A percentile compares a stretch with the other conserved stretches of the same genome.
phyloP scores from a whole-genome alignment of 768 basidiomycete genomes.

The Macrolepiota fuliginosa region DNA sequence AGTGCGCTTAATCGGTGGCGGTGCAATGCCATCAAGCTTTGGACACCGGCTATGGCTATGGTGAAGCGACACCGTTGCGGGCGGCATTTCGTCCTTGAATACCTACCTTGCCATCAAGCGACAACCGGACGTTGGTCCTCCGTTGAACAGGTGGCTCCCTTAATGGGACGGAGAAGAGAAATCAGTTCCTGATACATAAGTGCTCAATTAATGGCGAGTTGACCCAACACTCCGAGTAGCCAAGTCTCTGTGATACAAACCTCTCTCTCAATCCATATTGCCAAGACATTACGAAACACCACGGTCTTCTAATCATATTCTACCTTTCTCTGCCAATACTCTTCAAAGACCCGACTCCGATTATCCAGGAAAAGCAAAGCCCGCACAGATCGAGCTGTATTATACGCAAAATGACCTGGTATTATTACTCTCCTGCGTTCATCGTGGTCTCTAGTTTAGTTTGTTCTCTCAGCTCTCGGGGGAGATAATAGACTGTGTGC shows the following conservation, averaged over 20 bases:
- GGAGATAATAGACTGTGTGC: background rate
- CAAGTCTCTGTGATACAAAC: background rate
- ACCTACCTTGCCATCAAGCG: background rate
- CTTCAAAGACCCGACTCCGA: constrained; percentile 1
- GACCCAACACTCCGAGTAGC: background rate
- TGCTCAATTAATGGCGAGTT: background rate
- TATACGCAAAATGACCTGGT: background rate
- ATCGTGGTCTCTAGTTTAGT: background rate
- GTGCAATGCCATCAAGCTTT: constrained; percentile 11
- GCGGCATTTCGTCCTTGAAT: background rate
- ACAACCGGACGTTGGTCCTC: background rate
- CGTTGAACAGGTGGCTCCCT: background rate
- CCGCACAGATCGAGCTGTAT: background rate
- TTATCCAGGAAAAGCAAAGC: background rate
- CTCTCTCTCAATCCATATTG: background rate
- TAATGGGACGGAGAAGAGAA: background rate
- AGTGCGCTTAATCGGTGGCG: constrained; percentile 7
- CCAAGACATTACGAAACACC: background rate
- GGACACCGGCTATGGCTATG: constrained; percentile 7
- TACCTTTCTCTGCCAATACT: constrained; percentile 3
- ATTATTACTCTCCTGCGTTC: background rate
- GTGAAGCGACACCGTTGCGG: background rate
- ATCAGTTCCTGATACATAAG: background rate
- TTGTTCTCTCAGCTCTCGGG: background rate
- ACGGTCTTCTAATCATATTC: background rate